A percentile compares a stretch with the other conserved stretches of the same genome.
These are phyloP conservation scores for Clitopilus hobsonii DNA, from an alignment of 768 basidiomycete species.

Conservation along the genomic window DNA sequence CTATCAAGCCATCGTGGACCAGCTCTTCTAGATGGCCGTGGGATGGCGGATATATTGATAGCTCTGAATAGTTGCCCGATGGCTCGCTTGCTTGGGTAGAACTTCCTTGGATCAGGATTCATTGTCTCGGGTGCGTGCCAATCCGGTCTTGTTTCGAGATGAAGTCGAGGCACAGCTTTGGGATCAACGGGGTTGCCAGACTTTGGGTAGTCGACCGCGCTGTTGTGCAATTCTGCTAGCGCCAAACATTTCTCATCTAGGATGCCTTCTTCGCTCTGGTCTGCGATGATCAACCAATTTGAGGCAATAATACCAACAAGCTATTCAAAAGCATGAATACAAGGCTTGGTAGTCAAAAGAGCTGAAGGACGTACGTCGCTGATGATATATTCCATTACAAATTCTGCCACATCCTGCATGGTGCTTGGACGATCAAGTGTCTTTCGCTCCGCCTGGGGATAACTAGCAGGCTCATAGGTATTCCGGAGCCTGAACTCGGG, in stretches of 20 bases:
- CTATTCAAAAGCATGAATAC: constrained; percentile 19
- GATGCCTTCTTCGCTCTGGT: constrained; percentile 42
- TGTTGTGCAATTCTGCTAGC: constrained; percentile 54
- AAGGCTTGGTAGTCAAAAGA: background rate
- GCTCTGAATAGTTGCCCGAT: constrained; percentile 61
- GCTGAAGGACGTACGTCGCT: constrained; percentile 43
- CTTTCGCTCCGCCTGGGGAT: constrained; percentile 43
- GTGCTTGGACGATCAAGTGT: constrained; percentile 42
- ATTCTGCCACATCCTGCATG: constrained; percentile 63
- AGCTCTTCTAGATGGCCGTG: background rate
- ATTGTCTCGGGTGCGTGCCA: constrained; percentile 62
- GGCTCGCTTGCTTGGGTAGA: constrained; percentile 49
- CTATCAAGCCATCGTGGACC: constrained; percentile 15
- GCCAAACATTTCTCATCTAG: constrained; percentile 46
- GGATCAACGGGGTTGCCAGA: constrained; percentile 42
- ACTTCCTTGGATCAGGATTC: constrained; percentile 27
- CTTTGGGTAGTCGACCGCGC: constrained; percentile 68
- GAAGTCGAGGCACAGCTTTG: constrained; percentile 38
- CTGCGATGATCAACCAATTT: constrained; percentile 64
- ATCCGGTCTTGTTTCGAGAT: constrained; percentile 40
- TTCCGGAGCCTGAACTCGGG: constrained; percentile 26
- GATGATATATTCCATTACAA: constrained; percentile 65
- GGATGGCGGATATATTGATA: constrained; percentile 38
- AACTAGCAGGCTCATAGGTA: constrained; percentile 36
- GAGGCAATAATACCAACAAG: constrained; percentile 58